Evolutionary conservation across 2,329 filamentous ascomycete genomes (phyloP).

Genomic region (Chaetomium globosum): DNA sequence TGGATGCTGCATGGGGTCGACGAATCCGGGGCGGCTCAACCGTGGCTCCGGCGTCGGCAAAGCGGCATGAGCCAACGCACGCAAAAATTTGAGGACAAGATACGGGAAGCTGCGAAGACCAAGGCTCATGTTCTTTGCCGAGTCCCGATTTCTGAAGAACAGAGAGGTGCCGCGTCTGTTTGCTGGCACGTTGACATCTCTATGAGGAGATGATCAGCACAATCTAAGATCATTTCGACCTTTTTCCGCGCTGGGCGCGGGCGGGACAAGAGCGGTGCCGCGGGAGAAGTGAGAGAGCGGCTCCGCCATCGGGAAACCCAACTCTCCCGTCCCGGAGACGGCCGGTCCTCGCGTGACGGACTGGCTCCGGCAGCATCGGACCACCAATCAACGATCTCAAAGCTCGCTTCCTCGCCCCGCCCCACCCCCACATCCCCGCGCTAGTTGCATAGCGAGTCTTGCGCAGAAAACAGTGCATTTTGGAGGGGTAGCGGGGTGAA

Average conservation of each 20-base stretch:
- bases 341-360: slow-evolving; percentile 23
- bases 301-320: slow-evolving; percentile 12
- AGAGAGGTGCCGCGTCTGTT: not conserved
- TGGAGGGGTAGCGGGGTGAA: slow-evolving; percentile 24
- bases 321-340: slow-evolving; percentile 22
- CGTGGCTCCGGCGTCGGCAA: not conserved
- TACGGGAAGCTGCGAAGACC: not conserved
- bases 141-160: not conserved
- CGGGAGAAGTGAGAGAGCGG: not conserved
- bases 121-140: not conserved
- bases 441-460: not conserved
- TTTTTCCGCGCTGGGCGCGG: not conserved
- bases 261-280: not conserved
- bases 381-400: slow-evolving; percentile 25
- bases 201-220: slow-evolving; percentile 11
- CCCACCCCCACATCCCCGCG: not conserved
- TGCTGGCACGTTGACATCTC: slow-evolving; percentile 4
- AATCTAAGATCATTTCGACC: not conserved
- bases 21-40: slow-evolving; percentile 10
- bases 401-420: not conserved
- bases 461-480: slow-evolving; percentile 9
- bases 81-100: not conserved
- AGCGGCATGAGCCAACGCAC: not conserved
- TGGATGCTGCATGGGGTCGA: slow-evolving; percentile 9
- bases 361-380: slow-evolving; percentile 10